Evolutionary conservation across 129 eudicot species (phyloP), one percentile per base, ranked within the genome.

Genomic region (Helianthus tuberosus): DNA sequence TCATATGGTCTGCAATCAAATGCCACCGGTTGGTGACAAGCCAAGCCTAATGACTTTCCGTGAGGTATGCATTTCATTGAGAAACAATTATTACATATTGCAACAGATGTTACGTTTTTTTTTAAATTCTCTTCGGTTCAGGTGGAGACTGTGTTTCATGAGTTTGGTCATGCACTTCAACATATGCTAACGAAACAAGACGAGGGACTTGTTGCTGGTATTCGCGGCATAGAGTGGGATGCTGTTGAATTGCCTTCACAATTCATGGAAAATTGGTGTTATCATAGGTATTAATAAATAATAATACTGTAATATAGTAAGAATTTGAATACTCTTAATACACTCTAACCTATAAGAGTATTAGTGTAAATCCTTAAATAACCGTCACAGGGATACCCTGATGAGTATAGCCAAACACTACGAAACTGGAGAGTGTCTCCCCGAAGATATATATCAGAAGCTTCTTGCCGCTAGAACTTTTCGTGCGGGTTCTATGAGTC

Each of bases 21-120:
- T 89, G 90, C 98, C 97, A 61, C 98, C 97, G 0, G 96, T 93
- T 5, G 98, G 98, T 27, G 86, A 85, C 72, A 93, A 93, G 73
- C 98, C 98, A 35, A 93, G 99, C 82, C 93, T 94, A 29, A 94
- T 94, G 99, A 94, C 99, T 48, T 94, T 94, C 57, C 99, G 96
- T 23, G 99, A 94, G 93, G 99, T 94, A 78, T 61, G 66, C 10
- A 32, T 6, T 32, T 32, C 6, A 12, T 61, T 13, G 13, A 61
- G 44, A 61, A 61, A 6, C 66, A 93, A 32, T 8, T 57, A 71
- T 39, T 38, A 32, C 75, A 20, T 10, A 54, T 11, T 52, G 25
- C 35, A 32, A 49, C 57, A 39, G 53, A 52, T 38, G 39, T 51
- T 15, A 15, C 16, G 15, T 32, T 46, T 52, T 8, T 25, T 62